Conservation (phyloP, 1,139 yeast species). For the Maudiozyma humilis region DNA sequence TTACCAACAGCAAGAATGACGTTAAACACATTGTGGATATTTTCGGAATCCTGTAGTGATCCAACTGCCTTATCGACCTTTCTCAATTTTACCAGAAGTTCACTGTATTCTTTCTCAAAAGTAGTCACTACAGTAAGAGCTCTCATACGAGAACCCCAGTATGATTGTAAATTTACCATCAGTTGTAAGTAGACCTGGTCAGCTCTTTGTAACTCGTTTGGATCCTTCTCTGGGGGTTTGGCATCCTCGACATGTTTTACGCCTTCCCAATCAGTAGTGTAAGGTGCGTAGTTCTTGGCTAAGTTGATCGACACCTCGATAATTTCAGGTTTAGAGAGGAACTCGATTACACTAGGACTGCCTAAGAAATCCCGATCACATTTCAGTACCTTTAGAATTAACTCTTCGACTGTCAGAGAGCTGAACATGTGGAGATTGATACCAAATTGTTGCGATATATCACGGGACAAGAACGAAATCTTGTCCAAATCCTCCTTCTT, state of each 20-base stretch:
- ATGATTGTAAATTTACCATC: slow-evolving; percentile 65
- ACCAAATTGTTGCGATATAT: slow-evolving; percentile 70
- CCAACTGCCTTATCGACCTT: slow-evolving; percentile 59
- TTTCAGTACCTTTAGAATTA: slow-evolving; percentile 48
- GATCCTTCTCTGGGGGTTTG: slow-evolving; percentile 63
- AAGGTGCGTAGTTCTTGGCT: slow-evolving; percentile 63
- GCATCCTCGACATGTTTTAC: slow-evolving; percentile 24
- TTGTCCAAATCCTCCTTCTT: slow-evolving; percentile 43
- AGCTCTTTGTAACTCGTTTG: slow-evolving; percentile 63
- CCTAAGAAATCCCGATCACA: slow-evolving; percentile 53
- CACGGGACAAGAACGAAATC: slow-evolving; percentile 56
- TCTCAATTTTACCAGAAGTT: slow-evolving; percentile 51
- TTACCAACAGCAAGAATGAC: slow-evolving; percentile 77
- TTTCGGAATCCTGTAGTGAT: slow-evolving; percentile 48
- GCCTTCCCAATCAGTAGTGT: slow-evolving; percentile 46
- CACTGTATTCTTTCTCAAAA: slow-evolving; percentile 67
- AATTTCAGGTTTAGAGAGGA: slow-evolving; percentile 60
- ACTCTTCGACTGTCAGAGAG: slow-evolving; percentile 44
- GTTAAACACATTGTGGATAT: slow-evolving; percentile 59
- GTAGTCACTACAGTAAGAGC: slow-evolving; percentile 53
- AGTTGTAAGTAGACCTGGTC: slow-evolving; percentile 68
- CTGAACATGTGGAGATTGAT: slow-evolving; percentile 63
- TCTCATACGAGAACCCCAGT: slow-evolving; percentile 74
- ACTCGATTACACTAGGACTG: slow-evolving; percentile 60
- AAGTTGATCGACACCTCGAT: slow-evolving; percentile 55